Conservation (phyloP, 164 flowering plant species). For the Vitis rupestris region DNA sequence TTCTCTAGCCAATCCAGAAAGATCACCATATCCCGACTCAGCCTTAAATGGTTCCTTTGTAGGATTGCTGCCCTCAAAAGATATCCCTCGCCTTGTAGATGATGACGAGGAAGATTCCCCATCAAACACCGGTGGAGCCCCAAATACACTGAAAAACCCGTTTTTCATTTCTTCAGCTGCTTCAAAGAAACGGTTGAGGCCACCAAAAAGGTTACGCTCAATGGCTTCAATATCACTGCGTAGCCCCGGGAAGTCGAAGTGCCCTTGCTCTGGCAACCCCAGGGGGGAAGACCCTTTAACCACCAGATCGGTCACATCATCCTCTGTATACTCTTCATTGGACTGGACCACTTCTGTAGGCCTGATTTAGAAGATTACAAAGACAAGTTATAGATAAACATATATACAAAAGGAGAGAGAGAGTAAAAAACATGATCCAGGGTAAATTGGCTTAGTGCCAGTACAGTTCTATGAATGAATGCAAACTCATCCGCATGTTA, state of each 20-base stretch:
- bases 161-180: conserved; percentile 81
- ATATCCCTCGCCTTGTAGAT: conserved; percentile 33
- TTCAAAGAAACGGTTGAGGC: conserved; percentile 58
- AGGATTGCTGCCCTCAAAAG: conserved; percentile 37
- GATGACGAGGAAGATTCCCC: conserved; percentile 34
- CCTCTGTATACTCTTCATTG: conserved; percentile 82
- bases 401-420: too few species aligned
- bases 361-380: conserved; percentile 32
- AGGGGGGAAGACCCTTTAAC: conserved; percentile 29
- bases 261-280: conserved; percentile 26
- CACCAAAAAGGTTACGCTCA: conserved; percentile 48
- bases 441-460: too few species aligned
- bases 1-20: conserved; percentile 66
- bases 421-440: too few species aligned
- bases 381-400: too few species aligned
- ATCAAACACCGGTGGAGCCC: conserved; percentile 29
- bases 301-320: conserved; percentile 69
- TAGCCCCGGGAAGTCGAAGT: conserved; percentile 72
- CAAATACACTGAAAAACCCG: conserved; percentile 46
- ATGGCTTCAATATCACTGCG: conserved; percentile 70
- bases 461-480: too few species aligned
- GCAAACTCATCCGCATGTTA: too few species aligned
- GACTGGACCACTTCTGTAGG: conserved; percentile 77
- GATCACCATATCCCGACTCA: conserved; percentile 47
- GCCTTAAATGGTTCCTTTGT: conserved; percentile 19